phyloP scores from a whole-genome alignment of 805 yeast species.

The Wickerhamiella sorbophila region DNA sequence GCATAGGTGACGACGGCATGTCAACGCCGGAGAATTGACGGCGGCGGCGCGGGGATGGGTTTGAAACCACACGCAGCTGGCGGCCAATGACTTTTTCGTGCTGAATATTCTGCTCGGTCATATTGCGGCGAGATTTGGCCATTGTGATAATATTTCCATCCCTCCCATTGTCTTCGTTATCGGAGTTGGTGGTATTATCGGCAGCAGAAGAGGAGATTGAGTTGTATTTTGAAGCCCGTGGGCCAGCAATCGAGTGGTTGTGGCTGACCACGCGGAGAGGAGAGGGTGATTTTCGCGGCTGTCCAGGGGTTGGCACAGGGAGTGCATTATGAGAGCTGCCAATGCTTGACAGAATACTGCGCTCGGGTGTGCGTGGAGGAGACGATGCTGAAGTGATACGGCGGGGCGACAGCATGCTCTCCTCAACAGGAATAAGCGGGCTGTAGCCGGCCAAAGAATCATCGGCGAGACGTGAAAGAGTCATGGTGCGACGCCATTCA shows the following conservation, averaged over 20 bases:
- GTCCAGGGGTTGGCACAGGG: conserved; percentile 91
- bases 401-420: conserved; percentile 1
- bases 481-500: conserved; percentile 92
- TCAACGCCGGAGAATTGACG: conserved; percentile 14
- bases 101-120: conserved; percentile 17
- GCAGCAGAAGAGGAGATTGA: conserved; percentile 4
- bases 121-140: conserved; percentile 13
- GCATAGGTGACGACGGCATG: conserved; percentile 8
- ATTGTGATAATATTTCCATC: conserved; percentile 9
- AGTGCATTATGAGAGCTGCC: conserved; percentile 62
- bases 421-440: conserved; percentile 22
- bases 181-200: conserved; percentile 31
- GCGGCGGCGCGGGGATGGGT: conserved; percentile 23
- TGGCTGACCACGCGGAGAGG: conserved; percentile 8
- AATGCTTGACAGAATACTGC: conserved; percentile 56
- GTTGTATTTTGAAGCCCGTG: conserved; percentile 10
- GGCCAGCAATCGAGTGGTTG: conserved; percentile 2
- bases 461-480: conserved; percentile 49
- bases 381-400: conserved; percentile 3
- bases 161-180: conserved; percentile 24
- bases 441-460: conserved; percentile 26
- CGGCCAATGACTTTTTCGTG: conserved; percentile 17
- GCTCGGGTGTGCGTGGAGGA: conserved; percentile 58
- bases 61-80: conserved; percentile 23
- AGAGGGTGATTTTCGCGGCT: conserved; percentile 56